Base-by-base conservation (phyloP, 2,329 filamentous ascomycete species). In the Monilinia vaccinii-corymbosi region DNA sequence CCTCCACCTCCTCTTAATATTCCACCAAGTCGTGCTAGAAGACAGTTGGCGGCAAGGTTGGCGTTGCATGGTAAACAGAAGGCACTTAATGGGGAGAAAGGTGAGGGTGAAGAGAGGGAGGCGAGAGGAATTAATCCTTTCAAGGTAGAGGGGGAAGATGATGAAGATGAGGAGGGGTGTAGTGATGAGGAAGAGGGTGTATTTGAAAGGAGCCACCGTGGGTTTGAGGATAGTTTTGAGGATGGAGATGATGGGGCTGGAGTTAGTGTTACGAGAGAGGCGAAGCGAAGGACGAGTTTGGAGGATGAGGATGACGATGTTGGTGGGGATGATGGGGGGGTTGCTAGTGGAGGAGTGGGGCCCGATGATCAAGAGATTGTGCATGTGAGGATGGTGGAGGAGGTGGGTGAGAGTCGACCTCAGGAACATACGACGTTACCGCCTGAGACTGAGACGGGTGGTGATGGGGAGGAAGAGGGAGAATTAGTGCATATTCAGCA, bases 21-120 rank as follows among this genome's bases (percentile, higher is more conserved):
- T 40, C 86, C 89, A 0, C 92, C 93, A 2, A 95, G 91, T 9
- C 85, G 93, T 56, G 93, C 93, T 9, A 85, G 93, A 55, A 81
- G 91, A 59, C 91, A 96, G 73, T 82, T 97, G n/a, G 92, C 91
- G n/a, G 89, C 89, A 14, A 85, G 92, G 14, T 80, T 97, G 69
- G 83, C 89, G 2, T 83, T 88, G 74, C 88, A 90, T 65, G 83
- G 85, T 66, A 87, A 89, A 72, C 83, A 84, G 65, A 70, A 69
- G 25, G 50, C 61, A 2, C 32, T 55, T 4, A 66, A 65, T 47
- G 60, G 55, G 5, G 65, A 67, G n/a, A 69, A 65, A 38, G 63
- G 60, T 34, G 45, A 38, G 32, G 55, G 45, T 8, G 64, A 66
- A 11, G 64, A 67, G 48, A 53, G 55, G 6, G 66, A 68, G 45